phyloP scores from a whole-genome alignment of 345 rosid species.

The Moringa oleifera region DNA sequence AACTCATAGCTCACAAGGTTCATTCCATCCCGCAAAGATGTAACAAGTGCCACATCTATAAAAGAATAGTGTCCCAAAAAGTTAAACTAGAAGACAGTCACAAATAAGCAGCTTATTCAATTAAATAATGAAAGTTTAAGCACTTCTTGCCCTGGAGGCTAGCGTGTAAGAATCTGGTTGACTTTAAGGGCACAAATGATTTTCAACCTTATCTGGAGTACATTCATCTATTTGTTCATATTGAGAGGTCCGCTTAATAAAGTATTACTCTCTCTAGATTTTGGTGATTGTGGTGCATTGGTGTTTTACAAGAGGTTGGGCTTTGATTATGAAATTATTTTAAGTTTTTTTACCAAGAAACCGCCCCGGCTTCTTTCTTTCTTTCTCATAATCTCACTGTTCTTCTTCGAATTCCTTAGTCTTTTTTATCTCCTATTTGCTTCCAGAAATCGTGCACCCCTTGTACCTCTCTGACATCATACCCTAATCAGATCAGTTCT shows the following conservation, averaged over 20 bases:
- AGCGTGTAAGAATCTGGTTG: not conserved
- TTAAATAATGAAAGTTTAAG: too few relatives aligned
- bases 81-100: not conserved
- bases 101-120: not conserved
- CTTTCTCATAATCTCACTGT: too few relatives aligned
- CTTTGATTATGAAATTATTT: too few relatives aligned
- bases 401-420: too few relatives aligned
- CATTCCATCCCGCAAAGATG: constrained; percentile 59
- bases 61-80: not conserved
- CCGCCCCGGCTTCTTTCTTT: too few relatives aligned
- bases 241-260: not conserved
- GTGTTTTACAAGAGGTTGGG: not conserved
- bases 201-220: not conserved
- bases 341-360: too few relatives aligned
- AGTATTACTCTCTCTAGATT: not conserved
- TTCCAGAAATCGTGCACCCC: too few relatives aligned
- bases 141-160: not conserved
- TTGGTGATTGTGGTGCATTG: not conserved
- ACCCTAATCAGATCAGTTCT: too few relatives aligned
- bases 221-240: not conserved
- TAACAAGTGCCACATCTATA: constrained; percentile 57
- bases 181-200: not conserved
- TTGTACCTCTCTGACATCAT: too few relatives aligned
- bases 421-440: too few relatives aligned
- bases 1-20: constrained; percentile 63